These are phyloP conservation scores for Candida ovalis DNA, from an alignment of 805 yeast species.

Conservation along the genomic window DNA sequence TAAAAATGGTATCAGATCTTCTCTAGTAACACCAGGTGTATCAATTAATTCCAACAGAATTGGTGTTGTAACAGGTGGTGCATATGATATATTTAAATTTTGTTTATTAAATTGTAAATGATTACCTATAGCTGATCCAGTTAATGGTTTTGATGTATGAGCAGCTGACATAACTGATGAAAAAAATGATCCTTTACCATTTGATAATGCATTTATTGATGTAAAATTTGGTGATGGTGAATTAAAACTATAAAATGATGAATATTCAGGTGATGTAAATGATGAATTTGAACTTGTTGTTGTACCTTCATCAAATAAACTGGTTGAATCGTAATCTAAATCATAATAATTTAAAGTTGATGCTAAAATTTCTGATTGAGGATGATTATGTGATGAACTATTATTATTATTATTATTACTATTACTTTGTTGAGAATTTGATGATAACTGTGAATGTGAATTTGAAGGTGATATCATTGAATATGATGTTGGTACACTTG, in stretches of 20 bases:
- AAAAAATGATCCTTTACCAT: slow-evolving; percentile 6
- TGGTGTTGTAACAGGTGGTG: slow-evolving; percentile 54
- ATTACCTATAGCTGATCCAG: not conserved
- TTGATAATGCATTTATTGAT: not conserved
- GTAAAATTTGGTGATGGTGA: slow-evolving; percentile 6
- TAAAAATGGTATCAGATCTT: slow-evolving; percentile 68
- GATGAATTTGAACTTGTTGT: slow-evolving; percentile 10
- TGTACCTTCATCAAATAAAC: slow-evolving; percentile 16
- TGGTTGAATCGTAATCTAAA: slow-evolving; percentile 23
- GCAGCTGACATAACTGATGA: slow-evolving; percentile 10
- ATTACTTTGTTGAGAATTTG: not conserved
- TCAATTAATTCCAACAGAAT: slow-evolving; percentile 67
- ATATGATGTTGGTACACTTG: not conserved
- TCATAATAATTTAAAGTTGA: slow-evolving; percentile 26
- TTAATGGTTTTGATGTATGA: slow-evolving; percentile 5
- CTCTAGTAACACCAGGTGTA: slow-evolving; percentile 67
- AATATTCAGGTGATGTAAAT: slow-evolving; percentile 7
- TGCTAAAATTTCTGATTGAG: slow-evolving; percentile 4
- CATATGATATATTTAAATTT: slow-evolving; percentile 23
- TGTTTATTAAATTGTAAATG: not conserved
- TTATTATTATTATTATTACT: not conserved
- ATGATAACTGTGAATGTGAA: too few species aligned
- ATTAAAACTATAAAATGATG: slow-evolving; percentile 1
- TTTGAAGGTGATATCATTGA: not conserved
- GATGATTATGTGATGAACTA: not conserved